phyloP scores from a whole-genome alignment of 352 stramenopile species.

The Phytopythium mirpurense region DNA sequence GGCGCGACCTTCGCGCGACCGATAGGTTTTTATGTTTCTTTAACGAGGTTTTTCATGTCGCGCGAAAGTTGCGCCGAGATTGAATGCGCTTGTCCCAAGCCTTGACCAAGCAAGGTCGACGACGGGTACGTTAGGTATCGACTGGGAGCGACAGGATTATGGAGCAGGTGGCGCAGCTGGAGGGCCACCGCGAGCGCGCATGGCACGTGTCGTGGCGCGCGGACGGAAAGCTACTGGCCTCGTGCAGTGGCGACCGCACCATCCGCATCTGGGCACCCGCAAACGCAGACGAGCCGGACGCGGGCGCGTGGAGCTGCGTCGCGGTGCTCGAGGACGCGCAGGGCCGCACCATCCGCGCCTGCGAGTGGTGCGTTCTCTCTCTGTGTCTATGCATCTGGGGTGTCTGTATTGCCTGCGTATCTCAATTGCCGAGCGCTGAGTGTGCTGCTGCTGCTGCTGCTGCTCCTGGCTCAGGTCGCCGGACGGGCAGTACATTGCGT shows the following conservation, averaged over 20 bases:
- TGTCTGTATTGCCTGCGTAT: too few species aligned
- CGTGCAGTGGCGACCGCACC: conserved; percentile 88
- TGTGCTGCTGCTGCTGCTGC: too few species aligned
- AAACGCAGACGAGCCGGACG: conserved; percentile 8
- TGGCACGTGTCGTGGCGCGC: conserved; percentile 91
- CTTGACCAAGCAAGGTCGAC: too few species aligned
- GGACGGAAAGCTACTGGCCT: conserved; percentile 83
- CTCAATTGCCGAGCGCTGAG: too few species aligned
- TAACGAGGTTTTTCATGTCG: background rate
- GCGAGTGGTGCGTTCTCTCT: conserved; percentile 80
- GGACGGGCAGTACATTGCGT: conserved; percentile 86
- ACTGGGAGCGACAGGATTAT: conserved; percentile 9
- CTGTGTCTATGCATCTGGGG: too few species aligned
- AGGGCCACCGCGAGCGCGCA: conserved; percentile 85
- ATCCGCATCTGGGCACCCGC: conserved; percentile 77
- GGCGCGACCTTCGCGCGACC: conserved; percentile 3
- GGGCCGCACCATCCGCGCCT: conserved; percentile 91
- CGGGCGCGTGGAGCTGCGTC: conserved; percentile 81
- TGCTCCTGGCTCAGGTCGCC: conserved; percentile 72
- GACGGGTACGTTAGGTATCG: too few species aligned
- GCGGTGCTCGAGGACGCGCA: conserved; percentile 93
- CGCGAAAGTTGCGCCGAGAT: conserved; percentile 10
- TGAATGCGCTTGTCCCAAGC: too few species aligned
- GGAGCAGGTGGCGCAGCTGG: conserved; percentile 52
- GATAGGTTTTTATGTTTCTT: too few species aligned